phyloP scores from a whole-genome alignment of 2,329 filamentous ascomycete genomes.

The Penicillium aurantiogriseum region DNA sequence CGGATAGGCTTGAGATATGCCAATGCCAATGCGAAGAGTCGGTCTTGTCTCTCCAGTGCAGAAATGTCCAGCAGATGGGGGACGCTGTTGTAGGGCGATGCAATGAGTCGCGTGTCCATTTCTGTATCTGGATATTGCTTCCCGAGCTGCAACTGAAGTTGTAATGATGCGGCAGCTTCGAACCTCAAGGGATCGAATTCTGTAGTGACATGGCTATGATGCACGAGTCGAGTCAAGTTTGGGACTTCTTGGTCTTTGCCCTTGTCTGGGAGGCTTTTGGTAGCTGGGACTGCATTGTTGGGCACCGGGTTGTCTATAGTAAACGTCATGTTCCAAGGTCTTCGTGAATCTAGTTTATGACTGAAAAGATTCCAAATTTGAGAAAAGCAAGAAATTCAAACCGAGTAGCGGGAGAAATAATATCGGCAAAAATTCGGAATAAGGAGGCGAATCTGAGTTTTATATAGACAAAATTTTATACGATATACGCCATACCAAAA shows the following conservation, averaged over 20 bases:
- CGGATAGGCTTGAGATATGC: conserved; percentile 61
- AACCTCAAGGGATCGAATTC: conserved; percentile 37
- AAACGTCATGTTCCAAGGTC: background rate
- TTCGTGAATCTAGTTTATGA: background rate
- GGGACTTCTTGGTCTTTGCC: background rate
- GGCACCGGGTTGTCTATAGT: background rate
- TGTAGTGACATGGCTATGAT: conserved; percentile 34
- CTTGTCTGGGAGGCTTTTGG: background rate
- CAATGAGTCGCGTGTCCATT: conserved; percentile 51
- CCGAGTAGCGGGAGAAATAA: background rate
- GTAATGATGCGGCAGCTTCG: conserved; percentile 35
- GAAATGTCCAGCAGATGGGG: conserved; percentile 72
- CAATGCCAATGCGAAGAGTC: conserved; percentile 70
- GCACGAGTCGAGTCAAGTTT: conserved; percentile 20
- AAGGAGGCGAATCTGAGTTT: background rate
- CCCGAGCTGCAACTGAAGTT: conserved; percentile 23
- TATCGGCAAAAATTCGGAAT: background rate
- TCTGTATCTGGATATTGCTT: background rate
- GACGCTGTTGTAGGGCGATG: conserved; percentile 72
- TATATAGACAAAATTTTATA: background rate
- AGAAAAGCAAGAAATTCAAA: background rate
- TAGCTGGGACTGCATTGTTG: background rate
- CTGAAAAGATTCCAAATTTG: too few relatives aligned
- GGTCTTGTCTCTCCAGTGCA: conserved; percentile 63
- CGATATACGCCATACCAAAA: background rate